Percentiles rank a stretch among this genome's conserved stretches.
phyloP scores from a whole-genome alignment of 805 yeast genomes.

The Clavispora vitiphila region DNA sequence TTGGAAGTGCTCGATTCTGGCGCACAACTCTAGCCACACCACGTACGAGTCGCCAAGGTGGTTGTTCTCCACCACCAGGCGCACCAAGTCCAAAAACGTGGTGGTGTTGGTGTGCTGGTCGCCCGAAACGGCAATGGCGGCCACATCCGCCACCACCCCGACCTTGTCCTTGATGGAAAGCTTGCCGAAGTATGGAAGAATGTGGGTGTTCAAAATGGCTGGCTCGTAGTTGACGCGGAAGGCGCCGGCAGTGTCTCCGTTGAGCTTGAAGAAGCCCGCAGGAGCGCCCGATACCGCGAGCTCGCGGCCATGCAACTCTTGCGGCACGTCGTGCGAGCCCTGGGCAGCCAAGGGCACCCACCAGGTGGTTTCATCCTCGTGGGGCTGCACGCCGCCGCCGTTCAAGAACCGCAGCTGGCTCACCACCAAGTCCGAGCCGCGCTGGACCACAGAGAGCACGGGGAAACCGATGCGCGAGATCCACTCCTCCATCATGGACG shows the following conservation, averaged over 20 bases:
- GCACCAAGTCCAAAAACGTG: conserved; percentile 41
- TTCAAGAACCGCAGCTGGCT: conserved; percentile 58
- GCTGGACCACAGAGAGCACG: conserved; percentile 43
- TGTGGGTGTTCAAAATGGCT: conserved; percentile 33
- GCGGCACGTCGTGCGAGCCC: background rate
- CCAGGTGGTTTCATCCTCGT: conserved; percentile 55
- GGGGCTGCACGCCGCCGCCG: conserved; percentile 55
- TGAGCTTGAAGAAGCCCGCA: conserved; percentile 39
- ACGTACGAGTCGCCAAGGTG: conserved; percentile 34
- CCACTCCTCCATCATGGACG: conserved; percentile 63
- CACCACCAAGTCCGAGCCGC: conserved; percentile 33
- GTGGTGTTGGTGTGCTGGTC: conserved; percentile 28
- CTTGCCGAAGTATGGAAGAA: conserved; percentile 32
- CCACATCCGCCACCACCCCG: conserved; percentile 50
- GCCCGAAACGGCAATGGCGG: conserved; percentile 47
- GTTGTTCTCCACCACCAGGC: conserved; percentile 19
- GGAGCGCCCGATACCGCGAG: conserved; percentile 2
- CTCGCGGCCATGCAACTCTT: conserved; percentile 5
- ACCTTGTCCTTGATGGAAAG: conserved; percentile 47
- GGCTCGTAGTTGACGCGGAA: conserved; percentile 52
- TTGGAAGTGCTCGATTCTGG: conserved; percentile 32
- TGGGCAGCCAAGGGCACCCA: conserved; percentile 45
- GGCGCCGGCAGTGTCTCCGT: conserved; percentile 47
- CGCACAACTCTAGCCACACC: conserved; percentile 53
- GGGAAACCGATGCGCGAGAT: conserved; percentile 73